These are phyloP conservation scores for Cordyceps cicadae DNA, from an alignment of 2,329 filamentous ascomycete species.

Conservation along the genomic window DNA sequence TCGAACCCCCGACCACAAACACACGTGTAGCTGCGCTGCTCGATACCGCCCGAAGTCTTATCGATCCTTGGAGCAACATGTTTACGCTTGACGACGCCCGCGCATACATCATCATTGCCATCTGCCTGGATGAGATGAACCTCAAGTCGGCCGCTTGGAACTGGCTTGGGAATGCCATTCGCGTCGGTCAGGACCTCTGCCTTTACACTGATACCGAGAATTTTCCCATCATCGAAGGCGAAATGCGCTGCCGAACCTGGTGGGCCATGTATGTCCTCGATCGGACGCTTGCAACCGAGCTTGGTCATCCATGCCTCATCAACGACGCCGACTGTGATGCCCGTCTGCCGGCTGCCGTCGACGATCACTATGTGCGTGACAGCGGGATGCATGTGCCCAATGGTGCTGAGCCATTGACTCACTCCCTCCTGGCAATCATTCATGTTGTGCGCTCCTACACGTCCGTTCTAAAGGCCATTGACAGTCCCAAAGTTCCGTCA, in stretches of 20 bases:
- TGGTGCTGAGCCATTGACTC: constrained; percentile 49
- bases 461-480: constrained; percentile 62
- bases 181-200: constrained; percentile 75
- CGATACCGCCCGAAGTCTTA: constrained; percentile 58
- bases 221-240: constrained; percentile 67
- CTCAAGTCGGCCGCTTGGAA: constrained; percentile 76
- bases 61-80: constrained; percentile 77
- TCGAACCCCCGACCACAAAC: constrained; percentile 42
- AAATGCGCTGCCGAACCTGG: constrained; percentile 84
- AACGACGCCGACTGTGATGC: constrained; percentile 85
- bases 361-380: constrained; percentile 68
- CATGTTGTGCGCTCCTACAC: constrained; percentile 73
- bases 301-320: constrained; percentile 73
- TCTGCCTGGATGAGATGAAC: constrained; percentile 81
- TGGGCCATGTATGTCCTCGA: constrained; percentile 92
- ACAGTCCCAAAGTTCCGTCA: constrained; percentile 56
- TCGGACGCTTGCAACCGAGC: constrained; percentile 68
- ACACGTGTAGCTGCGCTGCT: constrained; percentile 55
- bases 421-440: constrained; percentile 69
- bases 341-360: constrained; percentile 66
- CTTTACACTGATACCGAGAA: constrained; percentile 67
- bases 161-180: constrained; percentile 73
- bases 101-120: constrained; percentile 61
- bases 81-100: constrained; percentile 69
- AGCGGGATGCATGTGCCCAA: constrained; percentile 45